A percentile compares a stretch with the other conserved stretches of the same genome.
phyloP scores from a whole-genome alignment of 345 rosid genomes.

The Hibiscus trionum region DNA sequence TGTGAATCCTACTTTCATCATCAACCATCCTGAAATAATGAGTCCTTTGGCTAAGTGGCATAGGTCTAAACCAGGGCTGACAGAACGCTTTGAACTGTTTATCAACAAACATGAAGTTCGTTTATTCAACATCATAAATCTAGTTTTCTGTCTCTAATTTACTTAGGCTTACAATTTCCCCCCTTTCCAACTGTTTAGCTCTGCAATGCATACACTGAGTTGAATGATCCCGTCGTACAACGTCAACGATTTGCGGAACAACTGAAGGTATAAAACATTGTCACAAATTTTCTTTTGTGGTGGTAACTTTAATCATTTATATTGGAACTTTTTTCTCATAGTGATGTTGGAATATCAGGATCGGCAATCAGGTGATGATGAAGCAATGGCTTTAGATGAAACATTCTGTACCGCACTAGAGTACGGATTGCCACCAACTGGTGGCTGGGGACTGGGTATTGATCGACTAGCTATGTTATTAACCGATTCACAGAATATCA shows the following conservation, averaged over 20 bases:
- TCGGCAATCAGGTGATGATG: slow-evolving; percentile 92
- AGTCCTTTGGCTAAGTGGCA: slow-evolving; percentile 90
- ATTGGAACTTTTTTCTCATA: background rate
- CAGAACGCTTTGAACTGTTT: slow-evolving; percentile 91
- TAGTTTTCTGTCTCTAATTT: background rate
- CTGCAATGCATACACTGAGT: slow-evolving; percentile 91
- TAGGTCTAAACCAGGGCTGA: slow-evolving; percentile 56
- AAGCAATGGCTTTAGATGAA: slow-evolving; percentile 96
- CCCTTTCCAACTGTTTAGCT: slow-evolving; percentile 32
- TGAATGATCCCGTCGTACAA: slow-evolving; percentile 93
- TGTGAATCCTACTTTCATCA: slow-evolving; percentile 85
- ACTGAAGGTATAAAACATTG: slow-evolving; percentile 49
- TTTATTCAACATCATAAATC: background rate
- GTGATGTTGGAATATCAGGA: slow-evolving; percentile 32
- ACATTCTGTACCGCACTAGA: slow-evolving; percentile 82
- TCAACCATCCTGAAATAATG: slow-evolving; percentile 86
- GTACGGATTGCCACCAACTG: slow-evolving; percentile 90
- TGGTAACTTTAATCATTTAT: background rate
- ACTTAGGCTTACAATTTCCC: background rate
- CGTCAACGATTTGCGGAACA: slow-evolving; percentile 88
- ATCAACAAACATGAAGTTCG: slow-evolving; percentile 83
- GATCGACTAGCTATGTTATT: slow-evolving; percentile 84
- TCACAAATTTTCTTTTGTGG: background rate
- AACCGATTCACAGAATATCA: slow-evolving; percentile 90
- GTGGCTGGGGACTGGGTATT: slow-evolving; percentile 95